Conservation (phyloP, 331 rosid species). For the Dryas integrifolia region DNA sequence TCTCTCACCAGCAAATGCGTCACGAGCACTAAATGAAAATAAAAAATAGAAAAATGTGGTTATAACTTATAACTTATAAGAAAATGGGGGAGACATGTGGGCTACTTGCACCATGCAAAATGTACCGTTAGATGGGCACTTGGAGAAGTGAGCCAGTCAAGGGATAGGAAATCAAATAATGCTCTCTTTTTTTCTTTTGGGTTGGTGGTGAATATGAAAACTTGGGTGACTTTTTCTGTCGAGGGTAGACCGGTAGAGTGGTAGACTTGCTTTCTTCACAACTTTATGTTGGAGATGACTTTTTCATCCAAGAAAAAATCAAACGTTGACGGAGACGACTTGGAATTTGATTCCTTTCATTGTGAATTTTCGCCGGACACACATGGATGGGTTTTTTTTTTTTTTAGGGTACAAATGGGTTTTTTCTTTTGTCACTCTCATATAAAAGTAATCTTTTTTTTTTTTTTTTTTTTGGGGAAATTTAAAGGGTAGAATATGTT, state of each 20-base stretch:
- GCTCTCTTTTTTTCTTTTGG: neutral
- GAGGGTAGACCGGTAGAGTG: too few species aligned
- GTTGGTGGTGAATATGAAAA: constrained; percentile 8
- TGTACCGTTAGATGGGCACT: neutral
- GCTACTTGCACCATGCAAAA: neutral
- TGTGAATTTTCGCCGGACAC: too few species aligned
- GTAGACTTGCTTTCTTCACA: neutral
- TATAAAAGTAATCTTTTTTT: too few species aligned
- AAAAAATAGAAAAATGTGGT: neutral
- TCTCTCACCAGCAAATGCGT: too few species aligned
- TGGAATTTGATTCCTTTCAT: neutral
- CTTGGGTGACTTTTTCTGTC: neutral
- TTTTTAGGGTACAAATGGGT: too few species aligned
- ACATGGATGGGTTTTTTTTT: too few species aligned
- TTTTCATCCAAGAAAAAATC: neutral
- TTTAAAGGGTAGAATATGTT: too few species aligned
- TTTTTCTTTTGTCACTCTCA: too few species aligned
- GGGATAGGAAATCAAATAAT: too few species aligned
- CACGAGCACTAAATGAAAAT: neutral
- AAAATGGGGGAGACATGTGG: neutral
- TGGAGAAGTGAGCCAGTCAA: neutral
- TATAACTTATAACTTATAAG: too few species aligned
- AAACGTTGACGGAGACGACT: neutral
- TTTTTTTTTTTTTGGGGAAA: too few species aligned
- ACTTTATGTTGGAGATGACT: neutral